phyloP scores from a whole-genome alignment of 2,329 filamentous ascomycete species.

The Colletotrichum aenigma region DNA sequence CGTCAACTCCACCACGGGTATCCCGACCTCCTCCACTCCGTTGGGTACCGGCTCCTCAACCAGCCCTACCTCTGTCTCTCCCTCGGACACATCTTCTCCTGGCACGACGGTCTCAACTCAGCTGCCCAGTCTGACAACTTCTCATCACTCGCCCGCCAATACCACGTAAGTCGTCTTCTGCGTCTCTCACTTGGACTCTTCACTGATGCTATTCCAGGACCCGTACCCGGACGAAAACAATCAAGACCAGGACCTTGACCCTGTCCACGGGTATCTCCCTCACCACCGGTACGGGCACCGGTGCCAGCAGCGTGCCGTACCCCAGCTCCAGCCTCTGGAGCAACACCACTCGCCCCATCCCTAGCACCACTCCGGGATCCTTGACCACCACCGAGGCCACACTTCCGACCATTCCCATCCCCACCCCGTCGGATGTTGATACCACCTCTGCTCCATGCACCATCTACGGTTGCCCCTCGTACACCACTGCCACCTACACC shows the following conservation, averaged over 20 bases:
- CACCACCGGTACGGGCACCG: neutral
- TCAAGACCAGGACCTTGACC: neutral
- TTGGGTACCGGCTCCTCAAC: neutral
- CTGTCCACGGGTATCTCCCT: neutral
- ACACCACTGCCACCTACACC: slow-evolving; percentile 5
- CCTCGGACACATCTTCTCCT: neutral
- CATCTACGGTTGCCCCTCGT: neutral
- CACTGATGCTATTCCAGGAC: neutral
- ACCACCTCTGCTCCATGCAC: neutral
- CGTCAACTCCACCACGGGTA: neutral
- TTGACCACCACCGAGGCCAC: neutral
- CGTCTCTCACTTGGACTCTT: too few species aligned
- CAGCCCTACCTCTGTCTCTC: neutral
- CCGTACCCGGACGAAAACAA: neutral
- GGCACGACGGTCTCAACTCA: neutral
- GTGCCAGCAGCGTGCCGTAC: neutral
- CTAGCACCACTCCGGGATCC: neutral
- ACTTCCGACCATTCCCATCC: neutral
- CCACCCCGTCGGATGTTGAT: neutral
- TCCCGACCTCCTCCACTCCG: neutral
- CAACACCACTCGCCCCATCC: neutral
- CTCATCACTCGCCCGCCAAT: neutral
- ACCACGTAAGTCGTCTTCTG: neutral
- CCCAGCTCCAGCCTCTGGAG: neutral
- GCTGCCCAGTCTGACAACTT: slow-evolving; percentile 6